Percentiles rank a stretch among this genome's conserved stretches.
Conservation (phyloP, 2,329 filamentous ascomycete species). For the Fusarium continuum region DNA sequence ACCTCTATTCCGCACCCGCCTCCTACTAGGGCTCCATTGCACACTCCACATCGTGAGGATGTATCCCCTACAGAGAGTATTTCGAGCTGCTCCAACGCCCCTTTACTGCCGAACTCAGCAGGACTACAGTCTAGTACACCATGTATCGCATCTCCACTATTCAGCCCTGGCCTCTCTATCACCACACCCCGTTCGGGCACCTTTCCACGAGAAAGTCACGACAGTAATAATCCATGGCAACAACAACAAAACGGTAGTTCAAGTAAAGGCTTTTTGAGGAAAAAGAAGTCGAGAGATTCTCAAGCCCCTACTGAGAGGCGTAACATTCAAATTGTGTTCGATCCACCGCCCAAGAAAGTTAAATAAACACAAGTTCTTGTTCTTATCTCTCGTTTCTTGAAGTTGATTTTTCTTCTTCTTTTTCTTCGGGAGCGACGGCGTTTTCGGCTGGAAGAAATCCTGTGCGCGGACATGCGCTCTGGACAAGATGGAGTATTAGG, state of each 20-base stretch:
- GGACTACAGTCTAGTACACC: slow-evolving; percentile 45
- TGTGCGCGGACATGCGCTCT: not conserved
- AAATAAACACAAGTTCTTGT: not conserved
- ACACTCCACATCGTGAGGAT: slow-evolving; percentile 31
- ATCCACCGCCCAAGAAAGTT: slow-evolving; percentile 48
- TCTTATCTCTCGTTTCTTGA: not conserved
- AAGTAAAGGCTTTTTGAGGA: slow-evolving; percentile 29
- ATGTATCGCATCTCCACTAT: slow-evolving; percentile 31
- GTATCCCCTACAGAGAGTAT: slow-evolving; percentile 47
- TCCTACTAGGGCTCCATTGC: slow-evolving; percentile 22
- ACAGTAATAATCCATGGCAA: slow-evolving; percentile 33
- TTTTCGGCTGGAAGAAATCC: not conserved
- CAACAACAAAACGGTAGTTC: slow-evolving; percentile 12
- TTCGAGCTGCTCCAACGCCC: slow-evolving; percentile 48
- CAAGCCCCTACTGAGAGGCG: slow-evolving; percentile 50
- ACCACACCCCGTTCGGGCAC: slow-evolving; percentile 29
- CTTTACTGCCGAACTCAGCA: slow-evolving; percentile 46
- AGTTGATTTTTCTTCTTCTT: not conserved
- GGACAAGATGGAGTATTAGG: not conserved
- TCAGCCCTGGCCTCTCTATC: slow-evolving; percentile 37
- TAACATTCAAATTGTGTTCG: slow-evolving; percentile 52
- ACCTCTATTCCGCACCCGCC: slow-evolving; percentile 36
- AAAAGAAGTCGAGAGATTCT: slow-evolving; percentile 36
- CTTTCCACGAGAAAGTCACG: slow-evolving; percentile 16
- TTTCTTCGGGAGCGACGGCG: slow-evolving; percentile 10